Percentiles rank a stretch among this genome's conserved stretches.
phyloP scores from a whole-genome alignment of 805 yeast species.

The Candida verbasci region DNA sequence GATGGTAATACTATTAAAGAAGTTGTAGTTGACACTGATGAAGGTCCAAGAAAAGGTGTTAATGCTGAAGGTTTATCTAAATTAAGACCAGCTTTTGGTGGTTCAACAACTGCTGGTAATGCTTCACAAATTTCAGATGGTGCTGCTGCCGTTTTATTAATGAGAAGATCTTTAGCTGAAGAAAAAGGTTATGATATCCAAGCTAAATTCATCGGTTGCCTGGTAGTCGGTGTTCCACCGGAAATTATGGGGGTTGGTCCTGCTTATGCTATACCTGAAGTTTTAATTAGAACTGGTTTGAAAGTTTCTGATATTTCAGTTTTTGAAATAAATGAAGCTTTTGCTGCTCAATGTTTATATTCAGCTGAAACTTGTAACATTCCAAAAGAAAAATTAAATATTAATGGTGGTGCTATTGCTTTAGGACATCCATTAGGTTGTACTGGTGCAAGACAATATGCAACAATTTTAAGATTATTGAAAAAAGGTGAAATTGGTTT shows the following conservation, averaged over 20 bases:
- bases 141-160: slow-evolving; percentile 83
- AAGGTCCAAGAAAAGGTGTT: slow-evolving; percentile 87
- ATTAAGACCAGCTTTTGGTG: slow-evolving; percentile 87
- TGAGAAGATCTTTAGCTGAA: slow-evolving; percentile 83
- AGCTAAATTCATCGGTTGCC: slow-evolving; percentile 77
- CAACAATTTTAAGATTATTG: slow-evolving; percentile 81
- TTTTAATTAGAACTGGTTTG: slow-evolving; percentile 59
- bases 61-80: slow-evolving; percentile 72
- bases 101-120: slow-evolving; percentile 92
- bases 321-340: slow-evolving; percentile 93
- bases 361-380: slow-evolving; percentile 64
- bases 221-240: slow-evolving; percentile 91
- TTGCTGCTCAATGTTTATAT: slow-evolving; percentile 90
- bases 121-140: slow-evolving; percentile 96
- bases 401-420: slow-evolving; percentile 96
- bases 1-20: slow-evolving; percentile 31
- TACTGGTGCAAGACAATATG: slow-evolving; percentile 83
- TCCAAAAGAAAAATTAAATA: slow-evolving; percentile 62
- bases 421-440: slow-evolving; percentile 79
- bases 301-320: slow-evolving; percentile 62
- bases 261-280: slow-evolving; percentile 87
- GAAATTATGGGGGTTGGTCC: slow-evolving; percentile 99
- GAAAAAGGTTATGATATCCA: slow-evolving; percentile 63
- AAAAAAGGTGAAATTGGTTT: slow-evolving; percentile 80
- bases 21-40: slow-evolving; percentile 60